Base-by-base conservation (phyloP, 2,329 filamentous ascomycete genomes). In the Epichloe sylvatica region DNA sequence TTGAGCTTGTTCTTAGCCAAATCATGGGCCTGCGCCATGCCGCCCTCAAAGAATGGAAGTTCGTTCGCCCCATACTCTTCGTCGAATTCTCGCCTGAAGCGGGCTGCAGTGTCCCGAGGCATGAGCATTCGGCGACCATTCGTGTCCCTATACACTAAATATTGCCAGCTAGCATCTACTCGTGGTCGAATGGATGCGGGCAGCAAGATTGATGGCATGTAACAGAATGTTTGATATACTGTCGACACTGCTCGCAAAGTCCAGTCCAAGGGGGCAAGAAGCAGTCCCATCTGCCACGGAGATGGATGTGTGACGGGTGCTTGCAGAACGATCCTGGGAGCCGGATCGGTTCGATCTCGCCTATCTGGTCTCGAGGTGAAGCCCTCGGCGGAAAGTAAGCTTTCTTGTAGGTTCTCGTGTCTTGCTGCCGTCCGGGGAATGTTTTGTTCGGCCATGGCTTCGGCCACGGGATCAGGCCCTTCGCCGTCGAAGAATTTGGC, bases 401-500 rank as follows among this genome's bases (percentile, higher is more conserved):
- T 79, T 54, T 82, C 74, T 61, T 83, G 76, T 44, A 94, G 74
- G 53, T 86, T 94, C 60, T 94, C 85, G 56, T 84, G 80, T 55
- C 86, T 75, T 13, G 74, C 70, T 51, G 80, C 69, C 54, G 78
- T 73, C 44, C 79, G 78, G 17, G 83, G 81, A 38, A 80, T 73
- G n/a, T 74, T 67, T 52, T 82, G 74, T 7, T 77, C 74, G 45
- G 82, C 76, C 46, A 82, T 75, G 51, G 86, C 86, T 69, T 92
- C 87, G 51, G 85, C 84, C 17, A 91, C 71, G 12, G 80, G 84
- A 63, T 94, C 87, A 45, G 88, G 78, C 3, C 84, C 84, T 69
- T 97, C 92, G 57, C 92, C 92, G 61, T 98, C 92, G 64, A 96
- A 98, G 77, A 97, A 97, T 63, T 94, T 94, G 56, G 92, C 81